Conservation (phyloP, 2,329 filamentous ascomycete genomes). For the Periconia sp. region DNA sequence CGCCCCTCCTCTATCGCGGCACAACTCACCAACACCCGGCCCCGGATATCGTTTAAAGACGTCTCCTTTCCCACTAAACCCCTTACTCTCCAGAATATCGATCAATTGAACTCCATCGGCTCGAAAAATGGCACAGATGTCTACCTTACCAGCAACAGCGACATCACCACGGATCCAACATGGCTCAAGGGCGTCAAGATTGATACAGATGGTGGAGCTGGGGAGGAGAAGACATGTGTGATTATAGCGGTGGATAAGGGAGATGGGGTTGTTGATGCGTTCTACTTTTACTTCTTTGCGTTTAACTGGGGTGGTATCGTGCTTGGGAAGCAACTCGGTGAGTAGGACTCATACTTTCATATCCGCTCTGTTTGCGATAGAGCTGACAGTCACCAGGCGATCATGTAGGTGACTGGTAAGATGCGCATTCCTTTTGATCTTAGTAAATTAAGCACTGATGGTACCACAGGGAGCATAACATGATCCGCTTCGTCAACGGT, state of each 20-base stretch:
- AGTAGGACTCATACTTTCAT: background rate
- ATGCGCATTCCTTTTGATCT: background rate
- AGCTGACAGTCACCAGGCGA: constrained; percentile 39
- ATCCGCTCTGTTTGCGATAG: background rate
- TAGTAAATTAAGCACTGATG: background rate
- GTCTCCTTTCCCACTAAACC: constrained; percentile 19
- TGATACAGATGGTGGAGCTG: constrained; percentile 55
- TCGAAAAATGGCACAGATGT: constrained; percentile 25
- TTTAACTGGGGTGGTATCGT: constrained; percentile 60
- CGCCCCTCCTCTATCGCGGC: constrained; percentile 46
- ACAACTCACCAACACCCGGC: constrained; percentile 45
- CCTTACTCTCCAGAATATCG: constrained; percentile 46
- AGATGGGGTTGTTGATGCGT: constrained; percentile 58
- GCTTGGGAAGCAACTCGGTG: constrained; percentile 44
- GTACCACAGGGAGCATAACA: constrained; percentile 63
- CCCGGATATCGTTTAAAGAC: constrained; percentile 34
- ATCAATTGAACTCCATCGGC: constrained; percentile 43
- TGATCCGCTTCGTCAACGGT: constrained; percentile 67
- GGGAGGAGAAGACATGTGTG: constrained; percentile 51
- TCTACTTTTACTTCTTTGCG: constrained; percentile 66
- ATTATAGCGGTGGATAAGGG: constrained; percentile 64
- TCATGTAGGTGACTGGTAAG: constrained; percentile 66
- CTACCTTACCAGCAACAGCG: constrained; percentile 48
- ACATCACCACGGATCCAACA: constrained; percentile 40
- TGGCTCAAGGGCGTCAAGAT: constrained; percentile 58